phyloP scores from a whole-genome alignment of 495 filamentous ascomycete species.

The Talaromyces borbonicus region DNA sequence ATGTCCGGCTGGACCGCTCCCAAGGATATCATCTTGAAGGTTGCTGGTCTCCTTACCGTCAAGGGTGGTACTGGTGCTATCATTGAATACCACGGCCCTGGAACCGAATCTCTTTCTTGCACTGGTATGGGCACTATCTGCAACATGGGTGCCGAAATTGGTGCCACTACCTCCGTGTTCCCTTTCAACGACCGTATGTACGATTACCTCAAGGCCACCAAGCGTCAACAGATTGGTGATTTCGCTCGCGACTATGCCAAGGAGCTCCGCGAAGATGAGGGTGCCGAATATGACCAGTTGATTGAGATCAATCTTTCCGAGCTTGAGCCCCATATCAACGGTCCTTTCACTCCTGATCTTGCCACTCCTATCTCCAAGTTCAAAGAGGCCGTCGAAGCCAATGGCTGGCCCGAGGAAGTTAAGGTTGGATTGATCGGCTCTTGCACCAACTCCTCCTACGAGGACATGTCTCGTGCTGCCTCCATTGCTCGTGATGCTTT shows the following conservation, averaged over 20 bases:
- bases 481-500: conserved; percentile 93
- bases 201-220: conserved; percentile 88
- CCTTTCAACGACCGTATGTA: conserved; percentile 98
- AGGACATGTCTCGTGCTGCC: conserved; percentile 95
- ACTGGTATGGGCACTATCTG: conserved; percentile 64
- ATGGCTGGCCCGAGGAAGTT: conserved; percentile 94
- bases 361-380: conserved; percentile 97
- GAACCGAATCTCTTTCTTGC: conserved; percentile 58
- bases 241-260: conserved; percentile 76
- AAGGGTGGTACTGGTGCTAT: conserved; percentile 98
- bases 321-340: conserved; percentile 97
- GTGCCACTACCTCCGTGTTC: conserved; percentile 96
- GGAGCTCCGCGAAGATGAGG: conserved; percentile 83
- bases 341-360: conserved; percentile 98
- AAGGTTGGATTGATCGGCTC: conserved; percentile 92
- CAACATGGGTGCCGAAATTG: conserved; percentile 88
- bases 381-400: conserved; percentile 83
- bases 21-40: conserved; percentile 98
- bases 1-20: conserved; percentile 90
- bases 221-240: conserved; percentile 83
- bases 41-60: conserved; percentile 92
- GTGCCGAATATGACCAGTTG: conserved; percentile 92
- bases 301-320: conserved; percentile 91
- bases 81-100: conserved; percentile 89
- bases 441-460: conserved; percentile 99